Conservation (phyloP, 306 rosid genomes). For the Medicago truncatula region MtrunA17r5.0-ANR NC_053046.1:34398501-34399000, state of each 20-base stretch:
- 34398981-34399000: slow-evolving; percentile 15
- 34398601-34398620: not conserved
- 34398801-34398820: not conserved
- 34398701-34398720: slow-evolving; percentile 12
- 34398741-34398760: not conserved
- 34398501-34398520: not conserved
- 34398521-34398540: not conserved
- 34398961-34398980: slow-evolving; percentile 5
- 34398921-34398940: not conserved
- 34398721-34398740: not conserved
- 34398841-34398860: not conserved
- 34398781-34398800: not conserved
- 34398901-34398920: not conserved
- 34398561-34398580: not conserved
- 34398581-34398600: not conserved
- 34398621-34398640: not conserved
- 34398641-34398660: not conserved
- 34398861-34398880: not conserved
- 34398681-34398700: not conserved
- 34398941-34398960: slow-evolving; percentile 8
- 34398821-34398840: not conserved
- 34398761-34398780: not conserved
- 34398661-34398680: not conserved
- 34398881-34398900: not conserved
- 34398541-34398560: not conserved